phyloP scores from a whole-genome alignment of 768 basidiomycete genomes.

The Bullera alba region DNA sequence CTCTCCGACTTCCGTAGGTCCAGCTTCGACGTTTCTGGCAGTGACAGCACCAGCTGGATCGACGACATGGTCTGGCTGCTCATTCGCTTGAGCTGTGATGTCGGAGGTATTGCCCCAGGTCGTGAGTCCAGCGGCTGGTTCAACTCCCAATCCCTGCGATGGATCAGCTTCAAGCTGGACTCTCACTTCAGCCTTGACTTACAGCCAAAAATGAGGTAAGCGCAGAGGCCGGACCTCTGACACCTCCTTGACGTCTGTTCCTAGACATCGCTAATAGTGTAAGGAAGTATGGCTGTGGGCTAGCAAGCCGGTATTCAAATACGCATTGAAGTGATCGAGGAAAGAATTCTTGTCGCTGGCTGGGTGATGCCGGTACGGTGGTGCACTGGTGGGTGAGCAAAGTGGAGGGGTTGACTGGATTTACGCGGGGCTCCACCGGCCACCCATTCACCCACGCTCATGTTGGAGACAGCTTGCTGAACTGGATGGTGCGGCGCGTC shows the following conservation, averaged over 20 bases:
- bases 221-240: constrained; percentile 44
- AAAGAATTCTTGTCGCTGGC: too few species aligned
- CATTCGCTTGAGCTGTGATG: constrained; percentile 5
- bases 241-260: constrained; percentile 9
- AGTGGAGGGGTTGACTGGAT: too few species aligned
- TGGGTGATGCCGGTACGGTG: too few species aligned
- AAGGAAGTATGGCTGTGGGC: too few species aligned
- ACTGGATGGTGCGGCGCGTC: too few species aligned
- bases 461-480: too few species aligned
- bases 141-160: constrained; percentile 37
- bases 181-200: constrained; percentile 7
- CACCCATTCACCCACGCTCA: too few species aligned
- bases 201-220: constrained; percentile 45
- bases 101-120: constrained; percentile 33
- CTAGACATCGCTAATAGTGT: constrained; percentile 33
- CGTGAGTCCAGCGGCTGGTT: constrained; percentile 24
- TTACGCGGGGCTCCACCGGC: too few species aligned
- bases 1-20: constrained; percentile 28
- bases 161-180: background rate
- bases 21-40: constrained; percentile 31
- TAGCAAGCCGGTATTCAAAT: too few species aligned
- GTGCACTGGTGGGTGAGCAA: too few species aligned
- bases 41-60: constrained; percentile 37
- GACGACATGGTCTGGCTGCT: constrained; percentile 10
- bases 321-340: too few species aligned